Percentiles rank a stretch among this genome's conserved stretches.
Evolutionary conservation across 2,329 filamentous ascomycete species (phyloP).

Genomic region (Phialophora expanda): DNA sequence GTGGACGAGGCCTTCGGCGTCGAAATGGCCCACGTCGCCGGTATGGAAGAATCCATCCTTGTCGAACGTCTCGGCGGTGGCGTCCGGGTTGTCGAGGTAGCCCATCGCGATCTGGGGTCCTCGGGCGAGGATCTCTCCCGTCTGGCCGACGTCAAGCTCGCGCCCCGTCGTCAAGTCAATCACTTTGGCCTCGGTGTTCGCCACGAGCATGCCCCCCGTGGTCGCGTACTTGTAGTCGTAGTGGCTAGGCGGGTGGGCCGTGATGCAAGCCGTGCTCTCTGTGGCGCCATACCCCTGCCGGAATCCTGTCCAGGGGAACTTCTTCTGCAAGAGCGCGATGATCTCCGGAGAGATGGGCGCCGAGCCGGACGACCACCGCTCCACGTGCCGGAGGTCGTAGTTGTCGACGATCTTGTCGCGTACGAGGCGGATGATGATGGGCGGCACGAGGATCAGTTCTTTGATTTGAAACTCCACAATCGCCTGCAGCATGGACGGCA

Average conservation of each 20-base stretch:
- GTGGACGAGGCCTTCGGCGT: conserved; percentile 60
- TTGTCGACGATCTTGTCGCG: conserved; percentile 58
- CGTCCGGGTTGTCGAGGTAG: conserved; percentile 74
- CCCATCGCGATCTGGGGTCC: conserved; percentile 82
- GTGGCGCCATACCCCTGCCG: conserved; percentile 74
- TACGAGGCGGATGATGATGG: conserved; percentile 66
- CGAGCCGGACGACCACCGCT: conserved; percentile 64
- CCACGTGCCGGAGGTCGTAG: conserved; percentile 59
- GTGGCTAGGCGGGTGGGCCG: conserved; percentile 62
- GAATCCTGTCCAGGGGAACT: conserved; percentile 65
- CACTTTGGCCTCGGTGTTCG: conserved; percentile 64
- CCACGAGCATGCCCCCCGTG: conserved; percentile 53
- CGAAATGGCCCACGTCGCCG: conserved; percentile 69
- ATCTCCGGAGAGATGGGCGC: conserved; percentile 65
- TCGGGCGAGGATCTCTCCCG: conserved; percentile 69
- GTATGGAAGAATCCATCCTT: conserved; percentile 63
- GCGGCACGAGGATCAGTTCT: conserved; percentile 65
- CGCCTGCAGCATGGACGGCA: conserved; percentile 61
- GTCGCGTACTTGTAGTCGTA: conserved; percentile 65
- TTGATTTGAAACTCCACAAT: conserved; percentile 60
- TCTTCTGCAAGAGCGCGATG: conserved; percentile 59
- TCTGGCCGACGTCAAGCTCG: conserved; percentile 54
- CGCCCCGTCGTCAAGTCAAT: conserved; percentile 57
- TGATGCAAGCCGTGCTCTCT: conserved; percentile 67
- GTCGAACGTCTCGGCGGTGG: conserved; percentile 73